Conservation (phyloP, 176 grass and related monocot species). For the Pontederia paniculata region DNA sequence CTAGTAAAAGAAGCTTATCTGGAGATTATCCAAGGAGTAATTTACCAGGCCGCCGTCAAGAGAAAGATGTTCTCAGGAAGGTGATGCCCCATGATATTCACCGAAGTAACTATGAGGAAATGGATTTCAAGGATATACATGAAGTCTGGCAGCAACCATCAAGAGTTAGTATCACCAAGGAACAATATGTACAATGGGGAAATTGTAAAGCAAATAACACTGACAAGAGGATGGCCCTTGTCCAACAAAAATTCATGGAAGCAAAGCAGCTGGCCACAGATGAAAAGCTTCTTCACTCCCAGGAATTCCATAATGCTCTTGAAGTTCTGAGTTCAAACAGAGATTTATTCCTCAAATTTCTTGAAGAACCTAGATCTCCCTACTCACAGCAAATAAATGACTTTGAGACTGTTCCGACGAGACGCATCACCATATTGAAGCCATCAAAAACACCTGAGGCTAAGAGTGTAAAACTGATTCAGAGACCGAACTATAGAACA, state of each 20-base stretch:
- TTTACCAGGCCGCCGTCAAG: constrained; percentile 6
- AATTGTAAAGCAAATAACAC: constrained; percentile 26
- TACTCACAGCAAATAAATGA: constrained; percentile 23
- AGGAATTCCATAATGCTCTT: constrained; percentile 67
- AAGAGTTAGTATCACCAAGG: constrained; percentile 8
- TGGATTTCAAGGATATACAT: constrained; percentile 60
- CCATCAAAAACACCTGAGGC: constrained; percentile 53
- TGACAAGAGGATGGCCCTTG: constrained; percentile 42
- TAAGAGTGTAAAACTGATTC: constrained; percentile 19
- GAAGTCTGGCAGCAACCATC: constrained; percentile 56
- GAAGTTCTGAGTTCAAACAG: constrained; percentile 71
- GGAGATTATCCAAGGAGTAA: constrained; percentile 22
- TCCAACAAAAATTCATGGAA: constrained; percentile 69
- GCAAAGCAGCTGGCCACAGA: constrained; percentile 59
- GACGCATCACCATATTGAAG: constrained; percentile 72
- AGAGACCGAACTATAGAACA: constrained; percentile 6
- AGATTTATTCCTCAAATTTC: constrained; percentile 83
- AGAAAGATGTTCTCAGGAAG: constrained; percentile 20
- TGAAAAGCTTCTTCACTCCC: constrained; percentile 47
- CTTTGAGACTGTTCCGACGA: constrained; percentile 20
- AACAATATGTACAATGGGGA: neutral
- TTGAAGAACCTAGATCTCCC: constrained; percentile 63
- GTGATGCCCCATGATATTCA: constrained; percentile 15
- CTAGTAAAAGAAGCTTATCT: constrained; percentile 17
- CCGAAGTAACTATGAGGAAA: constrained; percentile 28